Evolutionary conservation across 805 yeast species (phyloP).

Genomic region (Metschnikowia reukaufii): DNA sequence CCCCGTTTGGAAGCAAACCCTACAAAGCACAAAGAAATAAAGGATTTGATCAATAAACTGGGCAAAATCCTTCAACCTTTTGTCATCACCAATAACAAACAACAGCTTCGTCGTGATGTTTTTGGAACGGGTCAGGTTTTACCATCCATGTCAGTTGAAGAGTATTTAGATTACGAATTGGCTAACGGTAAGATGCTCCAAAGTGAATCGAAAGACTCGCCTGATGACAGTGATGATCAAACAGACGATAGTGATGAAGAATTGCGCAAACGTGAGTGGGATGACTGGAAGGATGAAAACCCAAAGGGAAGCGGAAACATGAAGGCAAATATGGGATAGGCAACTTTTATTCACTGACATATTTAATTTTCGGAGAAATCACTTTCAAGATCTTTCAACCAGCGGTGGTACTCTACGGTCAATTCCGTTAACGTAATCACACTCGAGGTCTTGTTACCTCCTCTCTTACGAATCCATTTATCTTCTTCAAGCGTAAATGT

Average conservation of each 20-base stretch:
- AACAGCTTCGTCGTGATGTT: conserved; percentile 61
- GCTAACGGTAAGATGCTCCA: conserved; percentile 76
- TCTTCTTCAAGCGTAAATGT: conserved; percentile 36
- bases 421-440: conserved; percentile 32
- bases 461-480: conserved; percentile 34
- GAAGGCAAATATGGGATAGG: conserved; percentile 41
- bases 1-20: conserved; percentile 61
- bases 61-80: conserved; percentile 87
- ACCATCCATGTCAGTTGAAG: conserved; percentile 95
- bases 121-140: conserved; percentile 89
- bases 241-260: conserved; percentile 73
- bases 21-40: conserved; percentile 20
- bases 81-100: conserved; percentile 58
- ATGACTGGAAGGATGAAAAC: conserved; percentile 83
- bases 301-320: conserved; percentile 92
- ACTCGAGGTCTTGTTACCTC: conserved; percentile 16
- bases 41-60: conserved; percentile 54
- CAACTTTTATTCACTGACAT: neutral
- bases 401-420: conserved; percentile 32
- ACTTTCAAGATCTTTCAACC: conserved; percentile 34
- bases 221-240: conserved; percentile 43
- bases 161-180: conserved; percentile 80
- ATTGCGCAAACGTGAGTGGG: conserved; percentile 83
- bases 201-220: conserved; percentile 42
- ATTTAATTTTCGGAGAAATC: conserved; percentile 18